Percentiles rank a stretch among this genome's conserved stretches.
phyloP scores from a whole-genome alignment of 768 basidiomycete species.

The Boletus patriciae region DNA sequence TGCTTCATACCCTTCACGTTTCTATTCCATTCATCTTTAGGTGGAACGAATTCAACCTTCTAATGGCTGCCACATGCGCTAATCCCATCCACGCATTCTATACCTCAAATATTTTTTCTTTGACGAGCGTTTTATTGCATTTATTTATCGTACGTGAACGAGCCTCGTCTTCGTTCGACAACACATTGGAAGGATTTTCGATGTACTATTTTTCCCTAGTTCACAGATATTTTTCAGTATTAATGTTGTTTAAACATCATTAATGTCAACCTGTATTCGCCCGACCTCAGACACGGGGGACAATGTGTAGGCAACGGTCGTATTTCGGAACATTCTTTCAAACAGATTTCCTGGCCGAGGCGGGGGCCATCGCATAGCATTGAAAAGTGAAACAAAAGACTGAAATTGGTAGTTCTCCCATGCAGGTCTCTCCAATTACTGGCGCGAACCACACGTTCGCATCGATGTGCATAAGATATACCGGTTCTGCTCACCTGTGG shows the following conservation, averaged over 20 bases:
- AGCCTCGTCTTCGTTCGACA: conserved; percentile 17
- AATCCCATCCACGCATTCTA: conserved; percentile 7
- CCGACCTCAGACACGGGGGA: background rate
- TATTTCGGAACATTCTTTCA: background rate
- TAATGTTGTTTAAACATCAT: conserved; percentile 36
- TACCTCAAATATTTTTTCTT: conserved; percentile 6
- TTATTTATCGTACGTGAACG: conserved; percentile 22
- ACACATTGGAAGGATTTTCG: conserved; percentile 28
- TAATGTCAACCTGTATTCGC: conserved; percentile 31
- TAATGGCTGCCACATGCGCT: conserved; percentile 2
- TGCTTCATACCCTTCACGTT: conserved; percentile 20
- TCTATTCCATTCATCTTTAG: conserved; percentile 7
- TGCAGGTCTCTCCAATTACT: too few relatives aligned
- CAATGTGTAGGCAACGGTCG: background rate
- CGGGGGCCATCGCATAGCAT: too few relatives aligned
- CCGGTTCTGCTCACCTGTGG: background rate
- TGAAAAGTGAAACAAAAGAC: too few relatives aligned
- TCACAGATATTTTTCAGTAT: conserved; percentile 25
- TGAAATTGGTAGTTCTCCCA: background rate
- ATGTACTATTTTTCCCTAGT: conserved; percentile 32
- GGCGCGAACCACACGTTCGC: too few relatives aligned
- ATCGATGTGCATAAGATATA: too few relatives aligned
- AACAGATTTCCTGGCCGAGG: background rate
- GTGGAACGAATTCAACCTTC: conserved; percentile 17
- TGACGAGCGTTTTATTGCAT: conserved; percentile 13